phyloP scores from a whole-genome alignment of 768 basidiomycete species.

The Gymnopilus junonius region DNA sequence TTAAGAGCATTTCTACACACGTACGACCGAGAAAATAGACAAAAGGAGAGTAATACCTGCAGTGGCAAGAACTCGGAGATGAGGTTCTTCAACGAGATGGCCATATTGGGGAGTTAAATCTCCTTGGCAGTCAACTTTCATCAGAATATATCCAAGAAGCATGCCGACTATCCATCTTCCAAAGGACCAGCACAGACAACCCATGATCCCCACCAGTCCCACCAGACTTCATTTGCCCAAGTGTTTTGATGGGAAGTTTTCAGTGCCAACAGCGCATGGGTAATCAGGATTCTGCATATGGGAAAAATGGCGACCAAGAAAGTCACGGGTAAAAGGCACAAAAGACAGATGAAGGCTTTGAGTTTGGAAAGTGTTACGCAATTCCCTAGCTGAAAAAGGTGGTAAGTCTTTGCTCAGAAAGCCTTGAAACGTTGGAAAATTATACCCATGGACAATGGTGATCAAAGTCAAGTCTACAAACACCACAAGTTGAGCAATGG shows the following conservation, averaged over 20 bases:
- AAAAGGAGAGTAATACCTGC: constrained; percentile 31
- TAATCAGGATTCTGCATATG: constrained; percentile 26
- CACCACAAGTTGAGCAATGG: constrained; percentile 49
- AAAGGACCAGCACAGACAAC: constrained; percentile 45
- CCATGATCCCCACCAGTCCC: constrained; percentile 50
- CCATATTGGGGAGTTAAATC: constrained; percentile 22
- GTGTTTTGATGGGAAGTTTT: constrained; percentile 30
- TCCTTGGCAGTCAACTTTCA: constrained; percentile 23
- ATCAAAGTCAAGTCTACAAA: constrained; percentile 48
- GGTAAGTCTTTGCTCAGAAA: neutral
- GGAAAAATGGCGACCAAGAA: constrained; percentile 34
- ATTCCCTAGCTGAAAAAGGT: constrained; percentile 39
- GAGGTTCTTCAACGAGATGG: constrained; percentile 39
- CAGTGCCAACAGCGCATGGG: constrained; percentile 34
- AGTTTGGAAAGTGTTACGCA: constrained; percentile 43
- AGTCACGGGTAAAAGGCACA: constrained; percentile 35
- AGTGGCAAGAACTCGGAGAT: constrained; percentile 35
- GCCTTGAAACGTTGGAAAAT: neutral
- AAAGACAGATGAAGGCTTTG: constrained; percentile 39
- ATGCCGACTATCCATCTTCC: constrained; percentile 46
- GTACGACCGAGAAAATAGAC: constrained; percentile 40
- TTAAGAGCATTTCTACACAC: constrained; percentile 12
- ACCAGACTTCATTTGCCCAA: constrained; percentile 40
- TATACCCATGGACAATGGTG: constrained; percentile 54
- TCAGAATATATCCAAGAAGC: constrained; percentile 37